A percentile compares a stretch with the other conserved stretches of the same genome.
Conservation (phyloP, 306 rosid species). For the Adenanthera pavonina region DNA sequence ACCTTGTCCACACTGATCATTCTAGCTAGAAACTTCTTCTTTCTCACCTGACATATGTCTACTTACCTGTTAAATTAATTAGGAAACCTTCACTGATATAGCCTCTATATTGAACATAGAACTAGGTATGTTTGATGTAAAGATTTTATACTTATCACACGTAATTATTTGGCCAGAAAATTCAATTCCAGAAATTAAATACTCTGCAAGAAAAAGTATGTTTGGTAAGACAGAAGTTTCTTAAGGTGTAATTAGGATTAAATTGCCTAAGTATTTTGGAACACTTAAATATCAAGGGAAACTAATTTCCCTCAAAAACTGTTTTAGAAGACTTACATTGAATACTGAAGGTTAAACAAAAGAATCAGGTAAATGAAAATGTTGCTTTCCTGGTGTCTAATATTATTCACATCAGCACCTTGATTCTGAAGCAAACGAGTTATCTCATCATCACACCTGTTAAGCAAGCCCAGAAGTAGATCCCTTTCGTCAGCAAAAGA, state of each 20-base stretch:
- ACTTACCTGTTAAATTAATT: conserved; percentile 53
- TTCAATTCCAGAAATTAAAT: not conserved
- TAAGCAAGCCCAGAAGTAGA: conserved; percentile 73
- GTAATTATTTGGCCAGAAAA: not conserved
- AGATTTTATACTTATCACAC: not conserved
- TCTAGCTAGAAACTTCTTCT: not conserved
- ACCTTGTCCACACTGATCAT: not conserved
- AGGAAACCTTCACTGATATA: conserved; percentile 7
- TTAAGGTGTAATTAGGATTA: not conserved
- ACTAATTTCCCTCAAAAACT: not conserved
- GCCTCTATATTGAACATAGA: not conserved
- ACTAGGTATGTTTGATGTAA: not conserved
- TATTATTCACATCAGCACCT: conserved; percentile 71
- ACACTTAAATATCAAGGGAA: not conserved
- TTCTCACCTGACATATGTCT: conserved; percentile 47
- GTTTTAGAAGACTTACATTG: too few species aligned
- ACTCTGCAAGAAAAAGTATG: not conserved
- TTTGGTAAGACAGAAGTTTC: not conserved
- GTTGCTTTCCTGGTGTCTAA: conserved; percentile 67
- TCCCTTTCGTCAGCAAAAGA: conserved; percentile 63
- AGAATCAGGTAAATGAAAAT: not conserved
- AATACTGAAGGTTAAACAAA: not conserved
- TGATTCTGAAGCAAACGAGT: conserved; percentile 71
- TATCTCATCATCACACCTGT: conserved; percentile 63
- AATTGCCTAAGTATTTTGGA: not conserved